These are phyloP conservation scores for Macrolepiota dolichaula DNA, from an alignment of 768 basidiomycete genomes.

Conservation along the genomic window DNA sequence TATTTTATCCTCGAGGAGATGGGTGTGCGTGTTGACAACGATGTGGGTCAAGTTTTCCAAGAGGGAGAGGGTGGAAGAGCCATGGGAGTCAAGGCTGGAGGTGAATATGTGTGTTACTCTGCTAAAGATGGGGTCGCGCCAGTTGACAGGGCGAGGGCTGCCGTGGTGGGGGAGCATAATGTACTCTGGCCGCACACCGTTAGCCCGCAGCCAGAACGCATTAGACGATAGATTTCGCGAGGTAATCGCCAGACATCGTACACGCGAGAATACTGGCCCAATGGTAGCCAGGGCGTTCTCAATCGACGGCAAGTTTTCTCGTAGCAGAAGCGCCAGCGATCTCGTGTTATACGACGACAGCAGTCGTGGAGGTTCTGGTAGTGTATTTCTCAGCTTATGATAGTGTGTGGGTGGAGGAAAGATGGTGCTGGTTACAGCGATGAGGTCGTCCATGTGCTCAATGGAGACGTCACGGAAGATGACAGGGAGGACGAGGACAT, in stretches of 20 bases:
- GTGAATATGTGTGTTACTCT: conserved; percentile 33
- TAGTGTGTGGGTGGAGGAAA: conserved; percentile 22
- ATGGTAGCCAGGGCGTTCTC: conserved; percentile 29
- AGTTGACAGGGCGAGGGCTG: conserved; percentile 29
- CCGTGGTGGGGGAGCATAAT: conserved; percentile 32
- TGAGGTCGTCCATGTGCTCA: conserved; percentile 21
- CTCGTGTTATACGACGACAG: conserved; percentile 29
- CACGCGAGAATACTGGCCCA: conserved; percentile 25
- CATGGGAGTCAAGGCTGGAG: conserved; percentile 26
- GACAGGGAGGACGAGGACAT: conserved; percentile 30
- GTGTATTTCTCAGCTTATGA: conserved; percentile 24
- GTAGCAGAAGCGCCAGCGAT: conserved; percentile 28
- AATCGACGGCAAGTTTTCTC: conserved; percentile 28
- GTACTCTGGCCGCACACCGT: conserved; percentile 25
- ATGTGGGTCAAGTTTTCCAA: conserved; percentile 31
- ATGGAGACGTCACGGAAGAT: conserved; percentile 28
- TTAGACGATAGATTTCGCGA: conserved; percentile 29
- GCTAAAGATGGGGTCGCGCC: conserved; percentile 30
- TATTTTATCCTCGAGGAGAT: conserved; percentile 15
- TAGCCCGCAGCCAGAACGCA: conserved; percentile 31
- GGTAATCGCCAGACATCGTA: conserved; percentile 31
- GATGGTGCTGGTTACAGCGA: conserved; percentile 27
- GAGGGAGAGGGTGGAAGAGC: conserved; percentile 26
- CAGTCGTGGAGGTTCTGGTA: conserved; percentile 25
- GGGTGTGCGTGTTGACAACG: conserved; percentile 26